Evolutionary conservation across 306 rosid genomes (phyloP).

Genomic region (Calophaca sinica): DNA sequence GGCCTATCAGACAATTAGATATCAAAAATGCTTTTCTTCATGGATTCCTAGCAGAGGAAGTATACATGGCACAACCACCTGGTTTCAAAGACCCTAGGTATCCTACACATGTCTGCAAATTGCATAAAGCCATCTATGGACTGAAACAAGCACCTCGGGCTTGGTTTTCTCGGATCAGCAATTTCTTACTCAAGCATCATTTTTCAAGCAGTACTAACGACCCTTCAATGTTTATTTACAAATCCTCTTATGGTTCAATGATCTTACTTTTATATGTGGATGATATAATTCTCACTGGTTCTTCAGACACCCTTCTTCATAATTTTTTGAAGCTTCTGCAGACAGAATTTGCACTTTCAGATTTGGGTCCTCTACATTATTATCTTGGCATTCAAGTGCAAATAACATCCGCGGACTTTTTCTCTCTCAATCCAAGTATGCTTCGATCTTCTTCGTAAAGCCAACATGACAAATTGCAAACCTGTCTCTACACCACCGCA

Average conservation of each 20-base stretch:
- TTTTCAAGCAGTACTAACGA: not conserved
- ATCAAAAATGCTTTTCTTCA: no score
- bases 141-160: not conserved
- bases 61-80: not conserved
- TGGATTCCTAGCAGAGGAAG: not conserved
- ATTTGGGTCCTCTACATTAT: not conserved
- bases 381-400: no score
- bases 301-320: not conserved
- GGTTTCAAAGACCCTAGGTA: not conserved
- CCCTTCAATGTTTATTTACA: not conserved
- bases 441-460: not conserved
- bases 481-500: not conserved
- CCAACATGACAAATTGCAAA: not conserved
- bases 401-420: no score
- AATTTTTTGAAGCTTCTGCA: no score
- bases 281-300: not conserved
- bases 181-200: not conserved
- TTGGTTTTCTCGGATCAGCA: not conserved
- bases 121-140: not conserved
- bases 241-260: not conserved
- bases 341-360: not conserved
- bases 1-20: not conserved
- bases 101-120: not conserved
- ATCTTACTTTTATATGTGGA: not conserved
- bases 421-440: no score